Evolutionary conservation across 352 stramenopile genomes (phyloP), one percentile per base, ranked within the genome.

Genomic region (Plasmopara muralis): DNA sequence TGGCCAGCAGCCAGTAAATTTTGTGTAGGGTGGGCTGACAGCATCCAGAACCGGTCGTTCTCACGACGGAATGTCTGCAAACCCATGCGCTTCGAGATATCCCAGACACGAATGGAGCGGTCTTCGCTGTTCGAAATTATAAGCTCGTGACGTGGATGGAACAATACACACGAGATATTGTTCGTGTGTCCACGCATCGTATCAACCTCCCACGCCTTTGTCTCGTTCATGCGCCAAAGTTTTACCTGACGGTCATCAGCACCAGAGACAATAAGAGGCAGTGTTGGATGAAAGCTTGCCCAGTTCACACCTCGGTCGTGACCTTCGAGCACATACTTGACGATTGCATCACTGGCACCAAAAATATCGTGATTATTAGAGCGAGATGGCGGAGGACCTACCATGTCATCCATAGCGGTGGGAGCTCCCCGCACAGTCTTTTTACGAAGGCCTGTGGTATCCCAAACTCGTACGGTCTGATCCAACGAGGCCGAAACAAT

Each of bases 221-320:
- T 99, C 69, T 99, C 97, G 66, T 97, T 98, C 93, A 99, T 99
- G 57, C 90, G 79, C 96, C 96, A 99, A n/a, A 99, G 78, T 77
- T 99, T 99, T 50, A 99, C 96, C 70, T 99, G 96, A 42, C 97
- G 89, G 73, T 99, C 97, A 83, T 99, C 97, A 7, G 97, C 96
- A 14, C 96, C 97, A 34, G 88, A 98, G 33, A 99, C 94, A 55
- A 99, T 96, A 10, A 99, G 77, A 37, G 97, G 97, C 34, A 99
- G 76, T 34, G 92, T 99, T 9, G 96, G 95, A 81, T 99, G 97
- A 74, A 99, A 99, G 43, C 85, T 88, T 0, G 97, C 97, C 97
- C 97, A 99, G 74, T 99, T 99, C 8, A 99, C 97, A 53, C 97
- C 97, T 45, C 97, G 87, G 70, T 99, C 97, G 66, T 99, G 97